Percentiles rank a stretch among this genome's conserved stretches.
Evolutionary conservation across 768 basidiomycete genomes (phyloP).

Genomic region (Clavaria fumosa): DNA sequence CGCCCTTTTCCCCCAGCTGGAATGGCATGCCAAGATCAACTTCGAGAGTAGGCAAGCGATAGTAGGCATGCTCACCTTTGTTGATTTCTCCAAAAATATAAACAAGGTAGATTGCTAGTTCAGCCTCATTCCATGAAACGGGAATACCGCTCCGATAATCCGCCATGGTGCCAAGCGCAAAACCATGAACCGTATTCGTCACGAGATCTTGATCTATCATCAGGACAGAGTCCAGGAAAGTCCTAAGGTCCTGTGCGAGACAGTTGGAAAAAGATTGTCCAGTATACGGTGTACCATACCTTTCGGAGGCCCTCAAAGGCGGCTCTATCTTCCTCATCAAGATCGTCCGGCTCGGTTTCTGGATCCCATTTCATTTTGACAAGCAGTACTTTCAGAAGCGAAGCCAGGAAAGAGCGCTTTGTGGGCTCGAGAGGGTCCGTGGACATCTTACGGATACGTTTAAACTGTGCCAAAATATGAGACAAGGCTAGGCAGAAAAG

Average conservation of each 20-base stretch:
- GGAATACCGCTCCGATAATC: constrained; percentile 45
- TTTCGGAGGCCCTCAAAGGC: constrained; percentile 79
- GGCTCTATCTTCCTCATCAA: constrained; percentile 75
- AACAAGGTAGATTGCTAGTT: constrained; percentile 84
- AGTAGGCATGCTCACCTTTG: constrained; percentile 43
- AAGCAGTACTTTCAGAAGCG: constrained; percentile 64
- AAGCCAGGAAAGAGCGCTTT: constrained; percentile 62
- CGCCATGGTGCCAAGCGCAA: constrained; percentile 62
- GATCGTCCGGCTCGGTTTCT: constrained; percentile 62
- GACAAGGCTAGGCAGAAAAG: background rate
- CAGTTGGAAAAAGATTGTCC: too few relatives aligned
- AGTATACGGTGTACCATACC: constrained; percentile 32
- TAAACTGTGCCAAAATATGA: constrained; percentile 48
- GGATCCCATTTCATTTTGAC: constrained; percentile 86
- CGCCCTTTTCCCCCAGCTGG: constrained; percentile 70
- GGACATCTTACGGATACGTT: constrained; percentile 49
- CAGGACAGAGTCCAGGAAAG: constrained; percentile 75
- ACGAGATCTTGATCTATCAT: constrained; percentile 79
- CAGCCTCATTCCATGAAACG: constrained; percentile 84
- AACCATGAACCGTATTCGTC: constrained; percentile 54
- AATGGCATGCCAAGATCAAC: constrained; percentile 6
- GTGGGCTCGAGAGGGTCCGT: constrained; percentile 45
- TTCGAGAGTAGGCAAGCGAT: background rate
- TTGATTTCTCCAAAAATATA: constrained; percentile 89
- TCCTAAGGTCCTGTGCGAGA: constrained; percentile 57